A percentile compares a stretch with the other conserved stretches of the same genome.
Evolutionary conservation across 345 rosid species (phyloP).

Genomic region (Erysimum cheiranthoides): DNA sequence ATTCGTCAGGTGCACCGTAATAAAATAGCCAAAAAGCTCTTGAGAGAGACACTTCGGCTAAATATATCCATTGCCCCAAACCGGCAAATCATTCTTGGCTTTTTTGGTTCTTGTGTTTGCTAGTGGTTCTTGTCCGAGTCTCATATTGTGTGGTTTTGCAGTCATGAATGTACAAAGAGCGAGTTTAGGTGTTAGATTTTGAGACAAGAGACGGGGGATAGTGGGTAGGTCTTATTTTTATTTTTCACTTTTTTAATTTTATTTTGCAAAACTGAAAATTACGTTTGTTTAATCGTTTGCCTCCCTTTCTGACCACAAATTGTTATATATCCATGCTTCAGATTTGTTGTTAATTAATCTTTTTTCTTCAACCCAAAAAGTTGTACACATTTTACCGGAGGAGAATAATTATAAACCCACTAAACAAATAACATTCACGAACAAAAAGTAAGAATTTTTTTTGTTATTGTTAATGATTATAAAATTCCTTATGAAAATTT

Average conservation of each 20-base stretch:
- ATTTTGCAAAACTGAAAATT: conserved; percentile 33
- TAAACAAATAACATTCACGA: not conserved
- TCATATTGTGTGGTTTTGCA: conserved; percentile 35
- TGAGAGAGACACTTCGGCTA: conserved; percentile 56
- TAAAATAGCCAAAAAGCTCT: conserved; percentile 29
- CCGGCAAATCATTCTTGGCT: conserved; percentile 55
- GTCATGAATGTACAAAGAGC: conserved; percentile 42
- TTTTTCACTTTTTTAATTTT: conserved; percentile 1
- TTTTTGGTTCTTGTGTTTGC: conserved; percentile 39
- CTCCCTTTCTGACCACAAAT: conserved; percentile 14
- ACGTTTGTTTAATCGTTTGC: conserved; percentile 39
- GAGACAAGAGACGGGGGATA: conserved; percentile 28
- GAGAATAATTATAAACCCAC: not conserved
- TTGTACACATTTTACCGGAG: not conserved
- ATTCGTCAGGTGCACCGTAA: conserved; percentile 54
- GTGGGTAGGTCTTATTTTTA: conserved; percentile 38
- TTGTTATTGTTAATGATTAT: not conserved
- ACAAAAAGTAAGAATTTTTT: too few relatives aligned
- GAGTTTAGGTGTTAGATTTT: conserved; percentile 43
- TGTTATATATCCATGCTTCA: conserved; percentile 4
- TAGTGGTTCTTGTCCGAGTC: conserved; percentile 30
- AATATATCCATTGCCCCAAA: conserved; percentile 42
- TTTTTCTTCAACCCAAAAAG: not conserved
- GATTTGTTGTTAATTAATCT: not conserved
- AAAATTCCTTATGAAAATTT: not conserved